Base-by-base conservation (phyloP, 495 filamentous ascomycete species). In the Lentithecium fluviatile region DNA sequence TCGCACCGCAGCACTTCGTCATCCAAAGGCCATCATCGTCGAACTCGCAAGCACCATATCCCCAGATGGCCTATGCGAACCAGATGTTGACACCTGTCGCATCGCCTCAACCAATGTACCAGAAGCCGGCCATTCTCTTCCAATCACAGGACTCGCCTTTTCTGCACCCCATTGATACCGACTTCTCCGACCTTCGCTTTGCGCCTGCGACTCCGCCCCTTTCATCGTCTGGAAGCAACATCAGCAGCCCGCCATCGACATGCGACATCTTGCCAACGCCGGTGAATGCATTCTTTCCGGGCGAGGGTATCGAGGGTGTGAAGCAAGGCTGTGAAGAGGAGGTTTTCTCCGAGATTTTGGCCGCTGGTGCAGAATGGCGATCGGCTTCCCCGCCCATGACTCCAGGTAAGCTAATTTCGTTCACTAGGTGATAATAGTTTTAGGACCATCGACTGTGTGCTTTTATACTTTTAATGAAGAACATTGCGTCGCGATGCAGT, bases 141-240 rank as follows among this genome's bases (percentile, higher is more conserved):
- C 84, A 88, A 60, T 78, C 87, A 61, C 80, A 85, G 46, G 85
- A 86, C 52, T 86, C 85, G 29, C 87, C 87, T 6, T 82, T 81
- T 56, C 78, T 92, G 68, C 83, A 90, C 78, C 80, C 83, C 6
- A 76, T 96, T 66, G 88, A 96, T 61, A 91, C 92, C 37, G 85
- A 93, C 59, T 83, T 88, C 45, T 75, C 77, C 43, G 86, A 91
- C 58, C 78, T 85, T 65, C 86, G 86, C 62, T 86, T 83, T 72
- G 92, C 88, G 71, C 91, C 92, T 10, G 83, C 90, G 1, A 97
- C 94, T 45, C 94, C 94, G 51, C 89, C 92, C 13, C 80, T 97
- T 55, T 96, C 93, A 10, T 83, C 87, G 6, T 85, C 90, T 13
- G 87, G 86, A 54, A 96, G 92, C 76, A 80, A 83, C 46, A 87